Base-by-base conservation (phyloP, 2,329 filamentous ascomycete species). In the Catunica adiposa region DNA sequence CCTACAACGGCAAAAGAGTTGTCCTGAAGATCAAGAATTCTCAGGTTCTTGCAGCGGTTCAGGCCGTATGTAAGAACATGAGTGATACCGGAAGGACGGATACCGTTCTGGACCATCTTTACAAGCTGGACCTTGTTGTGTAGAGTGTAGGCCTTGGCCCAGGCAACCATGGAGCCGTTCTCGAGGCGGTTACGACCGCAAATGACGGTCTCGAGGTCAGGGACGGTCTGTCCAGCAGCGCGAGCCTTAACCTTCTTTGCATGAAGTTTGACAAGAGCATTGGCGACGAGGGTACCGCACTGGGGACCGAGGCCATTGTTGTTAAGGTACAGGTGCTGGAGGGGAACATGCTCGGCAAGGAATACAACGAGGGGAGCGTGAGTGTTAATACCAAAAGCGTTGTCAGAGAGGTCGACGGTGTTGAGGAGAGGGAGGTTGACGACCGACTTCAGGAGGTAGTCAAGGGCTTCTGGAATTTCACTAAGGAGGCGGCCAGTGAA, bases 61-160 rank as follows among this genome's bases (percentile, higher is more conserved):
- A 98, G 75, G 60, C 92, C 92, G 54, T 89, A 75, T 59, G 79
- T 82, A 61, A 98, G 73, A 56, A 98, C 74, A 61, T 84, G 78
- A 51, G 82, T 82, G 64, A 97, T 92, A 59, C 92, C 92, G 68
- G 97, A 89, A 66, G 90, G 87, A 46, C 92, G 80, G 62, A 98
- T 98, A 54, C 92, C 92, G 67, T 98, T 97, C 70, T 97, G 92
- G 25, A 94, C 88, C 92, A 98, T 97, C 75, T 90, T 94, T 62
- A 98, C 80, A 58, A 82, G 82, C 70, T 83, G 85, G 60, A 98
- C 78, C 57, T 84, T 83, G 61, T 78, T 81, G 66, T 97, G 88
- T 57, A 90, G 82, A 63, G 82, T 80, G 68, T 87, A 96, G 1
- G 88, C 78, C 67, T 84, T 85, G 44, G 89, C 89, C 92, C 92